Percentiles rank a stretch among this genome's conserved stretches.
These are phyloP conservation scores for Termitomyces sp. DNA, from an alignment of 768 basidiomycete genomes.

Conservation along the genomic window DNA sequence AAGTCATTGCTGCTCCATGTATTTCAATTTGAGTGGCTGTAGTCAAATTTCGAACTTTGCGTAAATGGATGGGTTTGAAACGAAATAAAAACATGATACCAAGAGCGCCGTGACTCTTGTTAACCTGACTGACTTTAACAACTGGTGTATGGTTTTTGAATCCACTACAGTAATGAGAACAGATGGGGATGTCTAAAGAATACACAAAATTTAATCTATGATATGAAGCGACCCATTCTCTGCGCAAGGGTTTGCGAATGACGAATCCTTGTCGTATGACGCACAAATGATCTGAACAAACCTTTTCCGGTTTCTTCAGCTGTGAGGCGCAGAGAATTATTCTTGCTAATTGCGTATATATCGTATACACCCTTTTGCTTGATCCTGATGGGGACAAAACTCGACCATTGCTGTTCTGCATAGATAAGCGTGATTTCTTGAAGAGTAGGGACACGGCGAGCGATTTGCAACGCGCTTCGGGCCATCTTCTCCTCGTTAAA, in stretches of 20 bases:
- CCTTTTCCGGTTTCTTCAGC: constrained; percentile 14
- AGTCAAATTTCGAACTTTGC: not conserved
- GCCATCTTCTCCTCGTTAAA: constrained; percentile 16
- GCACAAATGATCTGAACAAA: constrained; percentile 7
- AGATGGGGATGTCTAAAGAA: not conserved
- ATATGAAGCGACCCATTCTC: constrained; percentile 3
- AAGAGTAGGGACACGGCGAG: constrained; percentile 14
- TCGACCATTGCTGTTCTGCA: constrained; percentile 13
- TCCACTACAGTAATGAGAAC: no score
- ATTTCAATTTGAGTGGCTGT: not conserved
- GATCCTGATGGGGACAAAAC: constrained; percentile 1
- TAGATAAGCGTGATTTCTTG: constrained; percentile 14
- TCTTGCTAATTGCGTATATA: not conserved
- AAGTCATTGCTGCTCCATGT: not conserved
- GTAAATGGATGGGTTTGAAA: not conserved
- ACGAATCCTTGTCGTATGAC: constrained; percentile 8
- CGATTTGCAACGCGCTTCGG: constrained; percentile 10
- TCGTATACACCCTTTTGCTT: constrained; percentile 17
- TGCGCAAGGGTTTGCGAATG: constrained; percentile 5
- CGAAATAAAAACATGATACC: not conserved
- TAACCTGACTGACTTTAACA: no score
- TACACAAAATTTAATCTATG: not conserved
- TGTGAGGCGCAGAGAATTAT: constrained; percentile 6
- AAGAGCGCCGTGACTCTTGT: no score
- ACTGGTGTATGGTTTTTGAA: no score